Base-by-base conservation (phyloP, 257 asterid genomes). In the Rauvolfia tetraphylla region DNA sequence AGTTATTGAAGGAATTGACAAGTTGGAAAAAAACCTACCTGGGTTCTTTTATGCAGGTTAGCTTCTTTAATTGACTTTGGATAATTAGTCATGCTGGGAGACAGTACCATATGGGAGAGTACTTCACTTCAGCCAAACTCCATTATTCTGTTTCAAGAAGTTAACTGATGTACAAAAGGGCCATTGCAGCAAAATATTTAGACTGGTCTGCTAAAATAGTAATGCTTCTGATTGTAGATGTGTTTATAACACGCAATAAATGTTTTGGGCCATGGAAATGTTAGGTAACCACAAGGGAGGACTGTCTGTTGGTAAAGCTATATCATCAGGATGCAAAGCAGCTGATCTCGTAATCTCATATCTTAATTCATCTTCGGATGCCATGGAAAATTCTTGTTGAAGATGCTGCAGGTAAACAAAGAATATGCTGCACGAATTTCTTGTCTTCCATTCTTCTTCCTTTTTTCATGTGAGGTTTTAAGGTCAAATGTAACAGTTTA, bases 241-340 rank as follows among this genome's bases (percentile, higher is more conserved):
- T n/a, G 42, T 23, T 36, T 66, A 22, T 20, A 36, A 66, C 71
- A 66, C 36, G 48, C 51, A 65, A 36, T 74, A 22, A 68, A 34
- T 13, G 31, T 51, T 15, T 62, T 38, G 71, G 71, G 23, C 44
- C 65, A 34, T 65, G 57, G 33, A 78, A 63, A 72, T 82, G 86
- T 39, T 79, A 93, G 98, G 98, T 80, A 93, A 93, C 92, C 96
- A 92, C 89, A 93, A 86, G 86, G 93, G 92, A 65, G 98, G 97
- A 79, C 76, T 92, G 77, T 90, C 97, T 46, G 98, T 94, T 74
- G 97, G 98, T 72, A 94, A 89, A 88, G 96, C 98, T 79, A 82
- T 92, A 79, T 85, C 96, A 23, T 88, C 85, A 27, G 98, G 97
- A 58, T 93, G 97, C 82, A 75, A 85, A 69, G 98, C 97, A 82